A percentile compares a stretch with the other conserved stretches of the same genome.
Conservation (phyloP, 2,329 filamentous ascomycete genomes). For the Chrysosporium queenslandicum region DNA sequence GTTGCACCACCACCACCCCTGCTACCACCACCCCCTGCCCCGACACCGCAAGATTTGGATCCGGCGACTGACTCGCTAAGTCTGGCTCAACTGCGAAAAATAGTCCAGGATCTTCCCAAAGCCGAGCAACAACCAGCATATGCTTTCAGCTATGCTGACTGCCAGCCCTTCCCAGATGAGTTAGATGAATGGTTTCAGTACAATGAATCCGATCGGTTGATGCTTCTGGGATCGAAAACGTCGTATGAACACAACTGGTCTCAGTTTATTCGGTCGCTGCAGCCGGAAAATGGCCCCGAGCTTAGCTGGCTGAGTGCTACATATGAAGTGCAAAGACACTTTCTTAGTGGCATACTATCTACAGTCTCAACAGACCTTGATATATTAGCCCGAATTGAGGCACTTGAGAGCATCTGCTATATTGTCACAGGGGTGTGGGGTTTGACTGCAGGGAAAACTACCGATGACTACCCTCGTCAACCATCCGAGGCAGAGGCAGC, state of each 20-base stretch:
- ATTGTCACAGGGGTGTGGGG: slow-evolving; percentile 61
- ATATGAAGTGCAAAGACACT: slow-evolving; percentile 40
- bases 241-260: slow-evolving; percentile 71
- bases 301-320: slow-evolving; percentile 58
- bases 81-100: slow-evolving; percentile 59
- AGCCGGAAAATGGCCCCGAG: slow-evolving; percentile 30
- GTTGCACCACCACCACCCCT: slow-evolving; percentile 32
- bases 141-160: slow-evolving; percentile 72
- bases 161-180: slow-evolving; percentile 68
- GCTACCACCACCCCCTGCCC: slow-evolving; percentile 39
- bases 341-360: slow-evolving; percentile 32
- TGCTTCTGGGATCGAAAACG: slow-evolving; percentile 63
- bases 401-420: slow-evolving; percentile 40
- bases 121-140: slow-evolving; percentile 63
- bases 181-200: slow-evolving; percentile 98
- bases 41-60: slow-evolving; percentile 28
- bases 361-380: slow-evolving; percentile 30
- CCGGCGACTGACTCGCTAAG: slow-evolving; percentile 58
- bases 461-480: slow-evolving; percentile 26
- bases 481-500: slow-evolving; percentile 29
- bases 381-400: slow-evolving; percentile 35
- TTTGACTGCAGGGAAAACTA: slow-evolving; percentile 48
- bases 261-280: slow-evolving; percentile 36
- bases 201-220: slow-evolving; percentile 71
- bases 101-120: slow-evolving; percentile 64